Conservation (phyloP, 805 yeast genomes). For the Wickerhamiella qilinensis region DNA sequence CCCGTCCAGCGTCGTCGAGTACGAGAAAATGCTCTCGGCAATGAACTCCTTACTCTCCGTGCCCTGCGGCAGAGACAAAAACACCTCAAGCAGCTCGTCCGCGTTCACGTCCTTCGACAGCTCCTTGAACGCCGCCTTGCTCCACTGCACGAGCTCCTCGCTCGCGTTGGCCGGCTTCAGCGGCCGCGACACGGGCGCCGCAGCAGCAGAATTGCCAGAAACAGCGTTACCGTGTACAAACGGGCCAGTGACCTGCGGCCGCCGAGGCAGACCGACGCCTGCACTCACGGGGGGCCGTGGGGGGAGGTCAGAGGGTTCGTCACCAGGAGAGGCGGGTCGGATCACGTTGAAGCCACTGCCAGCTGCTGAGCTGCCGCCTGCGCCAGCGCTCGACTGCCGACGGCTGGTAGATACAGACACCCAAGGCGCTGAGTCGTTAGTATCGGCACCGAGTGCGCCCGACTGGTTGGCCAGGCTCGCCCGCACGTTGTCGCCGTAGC, state of each 20-base stretch:
- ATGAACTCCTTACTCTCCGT: conserved; percentile 68
- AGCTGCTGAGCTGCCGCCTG: no score
- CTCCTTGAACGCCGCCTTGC: conserved; percentile 20
- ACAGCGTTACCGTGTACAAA: no score
- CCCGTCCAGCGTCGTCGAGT: conserved; percentile 70
- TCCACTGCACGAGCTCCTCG: conserved; percentile 28
- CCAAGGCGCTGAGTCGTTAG: conserved; percentile 7
- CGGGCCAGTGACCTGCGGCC: no score
- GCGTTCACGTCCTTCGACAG: conserved; percentile 61
- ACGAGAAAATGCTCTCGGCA: conserved; percentile 77
- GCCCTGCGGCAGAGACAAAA: conserved; percentile 64
- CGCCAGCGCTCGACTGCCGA: no score
- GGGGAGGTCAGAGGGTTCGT: no score
- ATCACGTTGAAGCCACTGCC: no score
- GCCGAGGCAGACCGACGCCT: conserved; percentile 7
- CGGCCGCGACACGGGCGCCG: no score
- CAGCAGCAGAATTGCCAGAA: no score
- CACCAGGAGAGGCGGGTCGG: no score
- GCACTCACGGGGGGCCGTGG: no score
- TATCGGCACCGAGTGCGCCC: conserved; percentile 9
- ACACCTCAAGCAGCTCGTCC: conserved; percentile 64
- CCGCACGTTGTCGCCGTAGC: not conserved
- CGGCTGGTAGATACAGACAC: conserved; percentile 3
- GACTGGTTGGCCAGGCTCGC: not conserved
- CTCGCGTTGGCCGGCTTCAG: conserved; percentile 14